A percentile compares a stretch with the other conserved stretches of the same genome.
Evolutionary conservation across 1,284 basidiomycete genomes (phyloP).

Genomic region (Cystobasidiaceae sp.): DNA sequence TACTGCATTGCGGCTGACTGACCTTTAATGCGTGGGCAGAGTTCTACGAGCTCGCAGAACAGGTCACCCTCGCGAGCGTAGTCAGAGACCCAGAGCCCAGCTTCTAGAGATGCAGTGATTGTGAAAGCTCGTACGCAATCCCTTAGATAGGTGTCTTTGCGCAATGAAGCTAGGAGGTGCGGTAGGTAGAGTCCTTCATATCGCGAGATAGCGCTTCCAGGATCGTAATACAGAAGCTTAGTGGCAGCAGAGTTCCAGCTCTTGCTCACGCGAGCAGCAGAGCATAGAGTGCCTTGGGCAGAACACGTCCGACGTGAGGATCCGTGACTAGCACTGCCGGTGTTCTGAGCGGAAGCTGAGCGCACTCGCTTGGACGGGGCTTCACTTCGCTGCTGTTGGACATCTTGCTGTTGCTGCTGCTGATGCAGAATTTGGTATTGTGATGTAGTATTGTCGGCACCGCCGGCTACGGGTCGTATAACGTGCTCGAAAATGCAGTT

Average conservation of each 20-base stretch:
- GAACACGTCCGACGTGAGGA: not conserved
- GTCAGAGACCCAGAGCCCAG: slow-evolving; percentile 29
- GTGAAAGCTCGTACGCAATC: slow-evolving; percentile 14
- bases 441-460: too few relatives aligned
- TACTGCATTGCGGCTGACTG: not conserved
- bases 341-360: slow-evolving; percentile 7
- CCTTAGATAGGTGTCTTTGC: slow-evolving; percentile 3
- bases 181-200: slow-evolving; percentile 29
- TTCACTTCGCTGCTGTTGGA: not conserved
- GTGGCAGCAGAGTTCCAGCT: slow-evolving; percentile 11
- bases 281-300: slow-evolving; percentile 24
- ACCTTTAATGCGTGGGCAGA: slow-evolving; percentile 21
- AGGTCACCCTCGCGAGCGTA: slow-evolving; percentile 22
- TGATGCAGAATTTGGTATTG: not conserved
- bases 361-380: not conserved
- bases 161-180: slow-evolving; percentile 13
- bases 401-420: not conserved
- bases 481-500: slow-evolving; percentile 19
- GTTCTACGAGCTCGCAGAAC: slow-evolving; percentile 28
- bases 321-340: not conserved
- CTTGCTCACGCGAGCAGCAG: slow-evolving; percentile 15
- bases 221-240: slow-evolving; percentile 15
- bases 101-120: slow-evolving; percentile 21
- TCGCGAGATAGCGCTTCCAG: slow-evolving; percentile 15
- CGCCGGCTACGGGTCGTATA: not conserved